phyloP scores from a whole-genome alignment of 768 basidiomycete species.

The Amanita molliuscula region DNA sequence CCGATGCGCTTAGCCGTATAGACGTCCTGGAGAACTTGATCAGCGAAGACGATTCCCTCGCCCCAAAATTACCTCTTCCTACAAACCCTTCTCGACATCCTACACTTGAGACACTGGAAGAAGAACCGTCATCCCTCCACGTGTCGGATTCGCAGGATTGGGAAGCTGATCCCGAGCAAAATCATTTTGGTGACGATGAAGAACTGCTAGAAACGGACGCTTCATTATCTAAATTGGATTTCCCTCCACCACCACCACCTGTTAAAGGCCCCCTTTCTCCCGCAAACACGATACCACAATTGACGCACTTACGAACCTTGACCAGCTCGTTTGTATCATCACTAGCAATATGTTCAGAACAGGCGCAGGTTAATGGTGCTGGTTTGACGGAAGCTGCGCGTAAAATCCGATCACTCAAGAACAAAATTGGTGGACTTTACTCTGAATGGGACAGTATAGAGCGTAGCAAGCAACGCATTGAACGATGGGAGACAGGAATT shows the following conservation, averaged over 20 bases:
- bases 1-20: slow-evolving; percentile 57
- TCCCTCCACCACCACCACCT: slow-evolving; percentile 39
- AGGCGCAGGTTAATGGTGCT: slow-evolving; percentile 81
- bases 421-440: slow-evolving; percentile 72
- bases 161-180: slow-evolving; percentile 47
- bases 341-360: slow-evolving; percentile 71
- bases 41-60: slow-evolving; percentile 32
- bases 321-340: slow-evolving; percentile 69
- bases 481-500: slow-evolving; percentile 68
- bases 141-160: slow-evolving; percentile 36
- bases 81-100: background rate
- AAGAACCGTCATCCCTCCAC: slow-evolving; percentile 18
- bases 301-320: slow-evolving; percentile 61
- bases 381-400: slow-evolving; percentile 79
- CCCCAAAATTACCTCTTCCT: slow-evolving; percentile 10
- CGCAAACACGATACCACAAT: slow-evolving; percentile 49
- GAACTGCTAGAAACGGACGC: slow-evolving; percentile 28
- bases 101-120: slow-evolving; percentile 18
- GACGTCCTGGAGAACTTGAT: slow-evolving; percentile 47
- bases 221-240: slow-evolving; percentile 35
- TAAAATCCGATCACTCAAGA: slow-evolving; percentile 78
- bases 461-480: slow-evolving; percentile 63
- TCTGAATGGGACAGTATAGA: slow-evolving; percentile 82
- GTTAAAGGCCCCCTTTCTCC: slow-evolving; percentile 44
- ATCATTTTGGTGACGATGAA: slow-evolving; percentile 38